A percentile compares a stretch with the other conserved stretches of the same genome.
phyloP scores from a whole-genome alignment of 2,329 filamentous ascomycete species.

The Sarocladium oryzae region DNA sequence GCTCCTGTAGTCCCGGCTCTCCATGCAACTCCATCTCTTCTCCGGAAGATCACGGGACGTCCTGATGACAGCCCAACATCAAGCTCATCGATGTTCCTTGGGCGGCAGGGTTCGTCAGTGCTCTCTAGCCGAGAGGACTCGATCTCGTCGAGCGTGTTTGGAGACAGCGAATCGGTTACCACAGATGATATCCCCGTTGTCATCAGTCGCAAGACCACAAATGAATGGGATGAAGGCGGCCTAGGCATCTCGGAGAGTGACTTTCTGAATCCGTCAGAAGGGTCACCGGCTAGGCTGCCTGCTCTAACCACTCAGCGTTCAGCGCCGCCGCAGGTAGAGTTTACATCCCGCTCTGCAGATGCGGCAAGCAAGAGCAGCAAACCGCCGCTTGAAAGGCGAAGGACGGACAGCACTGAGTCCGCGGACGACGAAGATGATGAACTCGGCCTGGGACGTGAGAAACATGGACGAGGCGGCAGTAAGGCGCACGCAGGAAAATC shows the following conservation, averaged over 20 bases:
- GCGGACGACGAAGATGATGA: constrained; percentile 96
- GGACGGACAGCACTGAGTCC: constrained; percentile 71
- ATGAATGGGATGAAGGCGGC: constrained; percentile 74
- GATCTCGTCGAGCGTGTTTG: constrained; percentile 80
- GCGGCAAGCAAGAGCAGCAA: constrained; percentile 67
- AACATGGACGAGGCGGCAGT: constrained; percentile 35
- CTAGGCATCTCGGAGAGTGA: constrained; percentile 70
- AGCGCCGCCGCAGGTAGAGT: constrained; percentile 56
- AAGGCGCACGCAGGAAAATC: constrained; percentile 35
- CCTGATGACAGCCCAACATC: constrained; percentile 80
- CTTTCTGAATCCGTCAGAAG: constrained; percentile 22
- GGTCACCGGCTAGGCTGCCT: constrained; percentile 34
- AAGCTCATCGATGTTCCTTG: constrained; percentile 64
- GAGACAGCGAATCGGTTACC: constrained; percentile 72
- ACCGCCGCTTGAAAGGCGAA: constrained; percentile 60
- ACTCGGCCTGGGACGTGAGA: constrained; percentile 45
- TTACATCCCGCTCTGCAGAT: constrained; percentile 57
- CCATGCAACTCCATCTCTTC: constrained; percentile 54
- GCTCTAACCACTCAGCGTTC: constrained; percentile 55
- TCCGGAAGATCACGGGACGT: constrained; percentile 57
- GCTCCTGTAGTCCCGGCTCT: constrained; percentile 1
- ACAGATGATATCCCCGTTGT: constrained; percentile 74
- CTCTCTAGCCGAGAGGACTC: constrained; percentile 83
- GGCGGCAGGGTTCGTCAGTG: constrained; percentile 67
- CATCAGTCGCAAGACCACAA: constrained; percentile 64